Conservation (phyloP, 345 rosid species). For the Luvunga scandens region DNA sequence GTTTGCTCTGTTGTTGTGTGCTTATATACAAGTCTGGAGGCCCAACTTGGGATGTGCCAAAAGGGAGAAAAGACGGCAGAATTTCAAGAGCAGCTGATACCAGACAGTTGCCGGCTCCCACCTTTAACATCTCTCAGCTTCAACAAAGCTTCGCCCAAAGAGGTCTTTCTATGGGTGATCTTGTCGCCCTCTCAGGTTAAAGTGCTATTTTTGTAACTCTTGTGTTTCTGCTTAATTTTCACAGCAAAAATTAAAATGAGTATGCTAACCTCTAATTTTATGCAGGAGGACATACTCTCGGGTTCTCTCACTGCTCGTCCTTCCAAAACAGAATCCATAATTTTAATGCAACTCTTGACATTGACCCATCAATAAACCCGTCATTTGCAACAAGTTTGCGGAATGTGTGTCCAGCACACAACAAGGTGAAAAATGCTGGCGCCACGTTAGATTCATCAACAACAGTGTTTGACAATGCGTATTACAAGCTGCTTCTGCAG, state of each 20-base stretch:
- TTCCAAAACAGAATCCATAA: conserved; percentile 81
- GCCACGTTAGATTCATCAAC: conserved; percentile 47
- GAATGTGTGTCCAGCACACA: conserved; percentile 51
- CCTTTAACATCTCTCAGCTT: conserved; percentile 67
- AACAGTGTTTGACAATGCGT: conserved; percentile 52
- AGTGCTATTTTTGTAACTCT: neutral
- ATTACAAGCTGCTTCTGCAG: conserved; percentile 64
- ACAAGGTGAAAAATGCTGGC: conserved; percentile 66
- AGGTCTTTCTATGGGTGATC: conserved; percentile 67
- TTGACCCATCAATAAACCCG: conserved; percentile 67
- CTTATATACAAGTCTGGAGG: conserved; percentile 65
- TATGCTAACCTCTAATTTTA: neutral
- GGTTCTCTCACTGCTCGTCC: conserved; percentile 87
- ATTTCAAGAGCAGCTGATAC: conserved; percentile 76
- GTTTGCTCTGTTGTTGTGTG: neutral
- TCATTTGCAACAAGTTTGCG: conserved; percentile 56
- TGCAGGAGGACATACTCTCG: conserved; percentile 83
- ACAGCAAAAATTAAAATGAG: neutral
- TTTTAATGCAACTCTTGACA: conserved; percentile 49
- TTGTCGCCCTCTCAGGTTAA: conserved; percentile 78
- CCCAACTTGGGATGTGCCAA: conserved; percentile 81
- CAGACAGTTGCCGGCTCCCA: conserved; percentile 74
- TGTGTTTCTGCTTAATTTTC: no score
- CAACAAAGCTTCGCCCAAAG: conserved; percentile 75
- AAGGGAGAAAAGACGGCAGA: conserved; percentile 89